Base-by-base conservation (phyloP, 108 stramenopile genomes). In the Nitzschia palea region DNA sequence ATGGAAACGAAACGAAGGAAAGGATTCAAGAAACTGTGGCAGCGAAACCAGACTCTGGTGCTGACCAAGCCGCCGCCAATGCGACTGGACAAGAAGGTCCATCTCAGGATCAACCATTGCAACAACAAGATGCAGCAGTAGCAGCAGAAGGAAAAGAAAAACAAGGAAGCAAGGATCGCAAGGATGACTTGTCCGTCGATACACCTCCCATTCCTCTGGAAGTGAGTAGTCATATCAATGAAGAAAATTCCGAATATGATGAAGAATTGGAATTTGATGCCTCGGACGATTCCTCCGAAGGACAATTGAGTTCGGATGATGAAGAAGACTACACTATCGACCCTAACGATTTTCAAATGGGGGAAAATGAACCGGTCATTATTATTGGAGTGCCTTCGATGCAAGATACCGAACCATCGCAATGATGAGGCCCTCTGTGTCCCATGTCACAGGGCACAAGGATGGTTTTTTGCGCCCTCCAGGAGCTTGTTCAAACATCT, bases 221-320 rank as follows among this genome's bases (percentile, higher is more conserved):
- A 9, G 34, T 57, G 18, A n/a, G n/a, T n/a, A 32, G 1, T 17
- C 30, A 57, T 57, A 29, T 6, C n/a, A 22, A 32, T 3, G 33
- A 35, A 32, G 33, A 57, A 35, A 9, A 1, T 32, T 57, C 56
- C 12, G 32, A n/a, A 2, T 57, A 57, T 33, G 31, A 57, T 8
- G 33, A 2, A 32, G 34, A 1, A 3, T 3, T 35, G 30, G 56
- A 57, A 57, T 57, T 20, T 22, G 29, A 29, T 4, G 27, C 17
- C 12, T 52, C 51, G 1, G 51, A 2, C 14, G 31, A 28, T 14
- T 33, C 34, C 29, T 57, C 55, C 28, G 9, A 17, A 17, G 56
- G 34, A 12, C 32, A 57, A n/a, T n/a, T n/a, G n/a, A n/a, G n/a
- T n/a, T n/a, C n/a, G 30, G 56, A 57, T 28, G 56, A 57, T 18